These are phyloP conservation scores for Thelonectria blattea DNA, from an alignment of 2,329 filamentous ascomycete species.

Conservation along the genomic window DNA sequence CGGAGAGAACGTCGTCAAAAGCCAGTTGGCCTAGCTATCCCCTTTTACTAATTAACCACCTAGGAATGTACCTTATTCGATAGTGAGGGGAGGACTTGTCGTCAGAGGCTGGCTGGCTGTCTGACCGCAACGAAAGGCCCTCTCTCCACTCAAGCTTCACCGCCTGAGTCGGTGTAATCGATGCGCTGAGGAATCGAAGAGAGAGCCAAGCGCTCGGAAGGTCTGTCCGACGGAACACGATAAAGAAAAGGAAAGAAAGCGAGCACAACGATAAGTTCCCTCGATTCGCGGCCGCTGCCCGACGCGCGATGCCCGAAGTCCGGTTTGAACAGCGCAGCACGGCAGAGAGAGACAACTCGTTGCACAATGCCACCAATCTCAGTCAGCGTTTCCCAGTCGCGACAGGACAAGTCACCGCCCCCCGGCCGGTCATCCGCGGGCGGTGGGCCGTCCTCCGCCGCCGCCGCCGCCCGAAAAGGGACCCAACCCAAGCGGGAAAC, in stretches of 20 bases:
- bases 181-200: neutral
- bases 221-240: neutral
- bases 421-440: conserved; percentile 11
- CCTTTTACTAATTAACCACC: too few species aligned
- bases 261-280: neutral
- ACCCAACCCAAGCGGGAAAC: conserved; percentile 1
- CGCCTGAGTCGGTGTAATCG: conserved; percentile 8
- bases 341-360: neutral
- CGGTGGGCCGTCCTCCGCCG: conserved; percentile 9
- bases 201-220: neutral
- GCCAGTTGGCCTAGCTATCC: too few species aligned
- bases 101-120: neutral
- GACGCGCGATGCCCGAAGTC: conserved; percentile 10
- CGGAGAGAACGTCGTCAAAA: too few species aligned
- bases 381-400: too few species aligned
- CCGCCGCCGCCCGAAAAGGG: neutral
- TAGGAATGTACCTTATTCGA: too few species aligned
- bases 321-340: neutral
- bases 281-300: neutral
- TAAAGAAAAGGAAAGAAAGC: neutral
- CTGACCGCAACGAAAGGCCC: conserved; percentile 1
- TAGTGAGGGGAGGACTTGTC: neutral
- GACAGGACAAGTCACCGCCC: conserved; percentile 1
- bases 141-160: conserved; percentile 17
- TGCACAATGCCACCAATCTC: conserved; percentile 6